Conservation (phyloP, 1,139 yeast genomes). For the Citeromyces hawaiiensis region DNA sequence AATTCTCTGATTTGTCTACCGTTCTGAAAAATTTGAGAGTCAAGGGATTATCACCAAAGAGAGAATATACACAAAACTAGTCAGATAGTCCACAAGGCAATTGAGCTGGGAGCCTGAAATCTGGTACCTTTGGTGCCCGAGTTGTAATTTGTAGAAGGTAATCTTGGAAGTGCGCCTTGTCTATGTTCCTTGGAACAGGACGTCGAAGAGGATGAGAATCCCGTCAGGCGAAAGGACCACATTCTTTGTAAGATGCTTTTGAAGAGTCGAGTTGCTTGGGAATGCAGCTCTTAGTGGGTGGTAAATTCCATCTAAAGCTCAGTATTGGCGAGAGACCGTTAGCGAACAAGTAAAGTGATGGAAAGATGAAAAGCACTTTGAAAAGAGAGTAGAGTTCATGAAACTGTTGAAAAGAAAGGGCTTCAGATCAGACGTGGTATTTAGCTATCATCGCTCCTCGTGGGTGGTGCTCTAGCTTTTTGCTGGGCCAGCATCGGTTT, state of each 20-base stretch:
- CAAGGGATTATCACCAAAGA: too few species aligned
- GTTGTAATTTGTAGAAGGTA: too few species aligned
- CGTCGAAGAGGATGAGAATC: too few species aligned
- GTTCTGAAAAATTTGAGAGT: too few species aligned
- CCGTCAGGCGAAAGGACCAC: too few species aligned
- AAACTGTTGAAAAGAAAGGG: slow-evolving; percentile 22
- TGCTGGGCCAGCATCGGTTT: background rate
- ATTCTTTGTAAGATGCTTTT: background rate
- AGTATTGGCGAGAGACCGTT: slow-evolving; percentile 26
- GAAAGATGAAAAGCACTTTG: slow-evolving; percentile 25
- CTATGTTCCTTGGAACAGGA: too few species aligned
- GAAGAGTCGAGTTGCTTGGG: slow-evolving; percentile 1
- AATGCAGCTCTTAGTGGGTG: slow-evolving; percentile 10
- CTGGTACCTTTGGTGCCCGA: too few species aligned
- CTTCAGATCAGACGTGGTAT: background rate
- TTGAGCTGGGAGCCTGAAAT: too few species aligned
- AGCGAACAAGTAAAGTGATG: slow-evolving; percentile 26
- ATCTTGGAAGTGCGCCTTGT: too few species aligned
- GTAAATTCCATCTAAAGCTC: slow-evolving; percentile 24
- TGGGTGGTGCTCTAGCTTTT: background rate
- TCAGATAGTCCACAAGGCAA: too few species aligned
- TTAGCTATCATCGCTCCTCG: background rate
- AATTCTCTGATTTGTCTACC: too few species aligned
- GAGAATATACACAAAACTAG: too few species aligned
- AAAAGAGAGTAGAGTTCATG: slow-evolving; percentile 24